Base-by-base conservation (phyloP, 2,329 filamentous ascomycete species). In the Phyllosticta citribraziliensis region DNA sequence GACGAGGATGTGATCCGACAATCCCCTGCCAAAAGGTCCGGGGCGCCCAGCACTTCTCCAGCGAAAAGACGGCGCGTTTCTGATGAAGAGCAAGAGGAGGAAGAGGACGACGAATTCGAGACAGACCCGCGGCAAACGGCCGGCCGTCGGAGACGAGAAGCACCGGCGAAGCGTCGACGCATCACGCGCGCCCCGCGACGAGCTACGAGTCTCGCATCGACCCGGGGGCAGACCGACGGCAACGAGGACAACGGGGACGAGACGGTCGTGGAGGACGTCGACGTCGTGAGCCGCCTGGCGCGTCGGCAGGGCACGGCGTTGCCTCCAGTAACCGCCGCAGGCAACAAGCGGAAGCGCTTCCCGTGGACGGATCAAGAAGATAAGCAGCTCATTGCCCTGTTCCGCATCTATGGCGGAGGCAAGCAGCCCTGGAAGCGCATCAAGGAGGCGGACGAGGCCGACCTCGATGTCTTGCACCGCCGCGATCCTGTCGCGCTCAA, bases 401-500 rank as follows among this genome's bases (percentile, higher is more conserved):
- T n/a, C 17, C 40, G 12, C 20, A 3, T n/a, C n/a, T 25, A 19
- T 52, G 24, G 35, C 14, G n/a, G 12, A 25, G 17, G 2, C 20
- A 52, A 14, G 55, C 60, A 58, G 22, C 55, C 51, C 1, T 62
- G 52, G 51, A 51, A 51, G 19, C 5, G 2, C 3, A 62, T 62
- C 24, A 62, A 62, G 22, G 9, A 52, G 10, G 33, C 11, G n/a
- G 60, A 62, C 52, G 24, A 40, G 6, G 27, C 14, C 10, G 17
- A 55, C 17, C 24, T n/a, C 12, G 33, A 62, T 5, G 17, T 58
- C 6, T 59, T 73, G 20, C 66, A 72, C 11, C 65, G 69, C 3
- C 74, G 83, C 2, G 73, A 70, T 5, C 80, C 85, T 63, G 80
- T 82, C 2, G 79, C 82, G 53, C 63, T 84, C 8, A 78, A 78